Base-by-base conservation (phyloP, 148 eudicot genomes). In the Rhododendron henanense region DNA sequence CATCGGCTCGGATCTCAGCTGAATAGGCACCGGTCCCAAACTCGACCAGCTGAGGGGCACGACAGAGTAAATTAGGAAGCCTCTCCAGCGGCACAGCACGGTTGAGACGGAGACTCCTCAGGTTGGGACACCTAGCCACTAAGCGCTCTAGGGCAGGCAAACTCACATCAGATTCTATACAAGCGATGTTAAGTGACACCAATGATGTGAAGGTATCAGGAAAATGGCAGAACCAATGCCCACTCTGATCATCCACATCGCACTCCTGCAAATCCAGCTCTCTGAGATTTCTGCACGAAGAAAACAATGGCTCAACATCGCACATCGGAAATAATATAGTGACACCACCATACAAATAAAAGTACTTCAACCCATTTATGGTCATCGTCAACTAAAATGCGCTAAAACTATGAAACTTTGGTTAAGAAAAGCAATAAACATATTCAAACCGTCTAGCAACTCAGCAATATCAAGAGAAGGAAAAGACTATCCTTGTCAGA, bases 171-270 rank as follows among this genome's bases (percentile, higher is more conserved):
- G 99, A 93, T 65, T 47, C 77, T 37, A 97, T 90, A 89, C 98
- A 97, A 53, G 99, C 85, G 6, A 95, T 93, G 88, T 94, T 97
- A n/a, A 97, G 94, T 6, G 98, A 93, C 31, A 92, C 98, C 81
- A 95, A 79, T 18, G 98, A 93, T 11, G 99, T 94, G 81, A 61
- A 93, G 19, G 87, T 82, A 77, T 94, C 98, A 25, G 99, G 99
- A 45, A 97, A 97, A 87, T 93, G 93, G 88, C 94, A 93, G 57
- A 95, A 90, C 99, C 99, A 95, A 85, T 94, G 93, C 78, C 99
- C 98, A 86, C 95, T 93, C n/a, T 90, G 87, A 83, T 95, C 99
- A 16, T 94, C 98, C 86, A 97, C 98, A 61, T 97, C 99, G 84
- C 99, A 91, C 84, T 97, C 99, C 35, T 95, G 91, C 83, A 97